A percentile compares a stretch with the other conserved stretches of the same genome.
phyloP scores from a whole-genome alignment of 306 rosid genomes.

The Rosa chinensis region DNA sequence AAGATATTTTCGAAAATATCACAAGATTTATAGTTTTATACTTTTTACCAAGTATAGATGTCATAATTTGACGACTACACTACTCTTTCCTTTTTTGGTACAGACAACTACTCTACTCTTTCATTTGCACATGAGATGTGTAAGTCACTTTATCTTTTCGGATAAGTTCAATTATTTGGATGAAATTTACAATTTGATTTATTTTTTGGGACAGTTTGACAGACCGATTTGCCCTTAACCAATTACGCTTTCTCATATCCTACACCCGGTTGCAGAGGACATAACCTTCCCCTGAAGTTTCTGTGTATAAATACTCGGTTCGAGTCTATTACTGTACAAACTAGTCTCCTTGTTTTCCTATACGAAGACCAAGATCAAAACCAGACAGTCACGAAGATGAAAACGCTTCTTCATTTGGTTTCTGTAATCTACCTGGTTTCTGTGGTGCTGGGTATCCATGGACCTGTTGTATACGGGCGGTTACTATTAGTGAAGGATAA shows the following conservation, averaged over 20 bases:
- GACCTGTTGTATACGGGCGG: slow-evolving; percentile 38
- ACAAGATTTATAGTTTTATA: too few species aligned
- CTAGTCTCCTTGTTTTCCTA: not conserved
- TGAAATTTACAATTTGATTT: too few species aligned
- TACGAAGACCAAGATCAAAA: not conserved
- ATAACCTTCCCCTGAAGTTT: not conserved
- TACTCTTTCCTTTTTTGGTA: too few species aligned
- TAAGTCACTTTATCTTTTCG: too few species aligned
- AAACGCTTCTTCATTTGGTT: not conserved
- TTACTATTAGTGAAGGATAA: slow-evolving; percentile 33
- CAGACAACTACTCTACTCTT: too few species aligned
- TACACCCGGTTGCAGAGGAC: slow-evolving; percentile 16
- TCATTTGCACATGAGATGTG: too few species aligned
- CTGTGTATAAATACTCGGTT: not conserved
- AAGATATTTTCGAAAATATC: too few species aligned
- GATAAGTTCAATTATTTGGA: too few species aligned
- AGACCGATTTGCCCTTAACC: not conserved
- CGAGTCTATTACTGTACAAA: not conserved
- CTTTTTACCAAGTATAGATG: too few species aligned
- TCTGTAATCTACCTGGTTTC: slow-evolving; percentile 13
- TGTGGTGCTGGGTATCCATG: slow-evolving; percentile 23
- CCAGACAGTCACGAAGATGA: slow-evolving; percentile 6
- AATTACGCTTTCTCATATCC: not conserved
- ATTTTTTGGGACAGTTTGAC: too few species aligned
- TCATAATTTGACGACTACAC: too few species aligned